phyloP scores from a whole-genome alignment of 768 basidiomycete species.

The Kwoniella sp. region DNA sequence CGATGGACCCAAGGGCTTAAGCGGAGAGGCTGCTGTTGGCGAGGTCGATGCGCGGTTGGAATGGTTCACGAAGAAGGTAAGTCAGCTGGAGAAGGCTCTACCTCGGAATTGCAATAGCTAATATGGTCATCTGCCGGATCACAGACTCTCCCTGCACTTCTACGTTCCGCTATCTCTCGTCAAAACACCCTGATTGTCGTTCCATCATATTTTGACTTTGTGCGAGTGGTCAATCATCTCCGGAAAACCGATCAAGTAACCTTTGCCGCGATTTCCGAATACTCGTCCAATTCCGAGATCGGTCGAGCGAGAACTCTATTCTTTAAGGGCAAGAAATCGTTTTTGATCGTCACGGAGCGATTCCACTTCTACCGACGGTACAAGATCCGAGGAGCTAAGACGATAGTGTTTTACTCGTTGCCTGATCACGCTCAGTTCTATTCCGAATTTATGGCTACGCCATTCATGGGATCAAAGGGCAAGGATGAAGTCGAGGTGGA shows the following conservation, averaged over 20 bases:
- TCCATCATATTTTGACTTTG: conserved; percentile 95
- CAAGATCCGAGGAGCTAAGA: conserved; percentile 87
- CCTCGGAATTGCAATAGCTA: too few relatives aligned
- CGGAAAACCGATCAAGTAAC: conserved; percentile 69
- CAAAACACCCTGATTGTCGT: conserved; percentile 84
- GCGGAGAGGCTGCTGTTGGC: conserved; percentile 61
- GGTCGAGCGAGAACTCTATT: conserved; percentile 89
- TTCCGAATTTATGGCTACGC: conserved; percentile 82
- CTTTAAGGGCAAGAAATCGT: conserved; percentile 80
- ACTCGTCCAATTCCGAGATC: conserved; percentile 86
- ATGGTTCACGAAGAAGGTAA: conserved; percentile 81
- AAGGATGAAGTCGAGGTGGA: conserved; percentile 89
- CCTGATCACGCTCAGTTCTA: conserved; percentile 92
- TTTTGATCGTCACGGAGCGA: conserved; percentile 91
- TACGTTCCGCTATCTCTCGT: conserved; percentile 92
- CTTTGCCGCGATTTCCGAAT: conserved; percentile 90
- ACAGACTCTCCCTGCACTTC: conserved; percentile 76
- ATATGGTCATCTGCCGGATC: background rate
- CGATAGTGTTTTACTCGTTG: conserved; percentile 87
- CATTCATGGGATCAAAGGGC: conserved; percentile 67
- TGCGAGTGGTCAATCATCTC: conserved; percentile 84
- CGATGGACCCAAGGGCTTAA: conserved; percentile 23
- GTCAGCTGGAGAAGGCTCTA: too few relatives aligned
- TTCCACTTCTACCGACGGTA: conserved; percentile 99
- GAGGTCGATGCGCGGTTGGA: conserved; percentile 86